These are phyloP conservation scores for Termitomyces sp. DNA, from an alignment of 768 basidiomycete genomes.

Conservation along the genomic window DNA sequence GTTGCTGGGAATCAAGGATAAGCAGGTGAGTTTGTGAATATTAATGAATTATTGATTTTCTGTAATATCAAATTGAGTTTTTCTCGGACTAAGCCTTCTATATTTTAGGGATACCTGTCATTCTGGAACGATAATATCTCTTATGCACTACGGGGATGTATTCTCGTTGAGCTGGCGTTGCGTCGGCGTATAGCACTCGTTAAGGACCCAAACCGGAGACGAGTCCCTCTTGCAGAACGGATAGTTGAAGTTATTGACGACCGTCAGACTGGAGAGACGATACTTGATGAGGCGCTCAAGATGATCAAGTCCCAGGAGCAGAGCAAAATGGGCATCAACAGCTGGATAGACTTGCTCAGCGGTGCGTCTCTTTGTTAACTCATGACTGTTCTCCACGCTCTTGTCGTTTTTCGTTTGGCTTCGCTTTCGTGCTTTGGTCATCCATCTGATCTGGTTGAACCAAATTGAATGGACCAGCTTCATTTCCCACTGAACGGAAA, in stretches of 20 bases:
- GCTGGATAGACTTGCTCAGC: slow-evolving; percentile 92
- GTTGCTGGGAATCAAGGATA: slow-evolving; percentile 91
- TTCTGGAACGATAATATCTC: slow-evolving; percentile 99
- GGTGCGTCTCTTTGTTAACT: slow-evolving; percentile 46
- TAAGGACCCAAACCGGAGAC: slow-evolving; percentile 71
- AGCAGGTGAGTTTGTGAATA: slow-evolving; percentile 57
- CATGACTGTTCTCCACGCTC: background rate
- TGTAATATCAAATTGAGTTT: background rate
- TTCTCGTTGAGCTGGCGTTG: slow-evolving; percentile 95
- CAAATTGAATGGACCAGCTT: background rate
- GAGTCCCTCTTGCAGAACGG: slow-evolving; percentile 74
- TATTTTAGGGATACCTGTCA: slow-evolving; percentile 74
- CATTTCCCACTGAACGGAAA: background rate
- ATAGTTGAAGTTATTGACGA: slow-evolving; percentile 91
- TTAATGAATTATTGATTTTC: background rate
- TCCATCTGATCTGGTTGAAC: background rate
- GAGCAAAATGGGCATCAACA: slow-evolving; percentile 78
- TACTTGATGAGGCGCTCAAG: slow-evolving; percentile 91
- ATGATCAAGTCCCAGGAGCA: slow-evolving; percentile 86
- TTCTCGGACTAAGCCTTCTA: background rate
- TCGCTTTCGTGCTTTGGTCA: background rate
- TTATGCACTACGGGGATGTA: slow-evolving; percentile 97
- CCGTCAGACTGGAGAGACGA: slow-evolving; percentile 90
- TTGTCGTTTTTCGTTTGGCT: background rate
- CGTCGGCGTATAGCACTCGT: slow-evolving; percentile 90